Percentiles rank a stretch among this genome's conserved stretches.
phyloP scores from a whole-genome alignment of 495 filamentous ascomycete species.

The Aspergillus taichungensis region DNA sequence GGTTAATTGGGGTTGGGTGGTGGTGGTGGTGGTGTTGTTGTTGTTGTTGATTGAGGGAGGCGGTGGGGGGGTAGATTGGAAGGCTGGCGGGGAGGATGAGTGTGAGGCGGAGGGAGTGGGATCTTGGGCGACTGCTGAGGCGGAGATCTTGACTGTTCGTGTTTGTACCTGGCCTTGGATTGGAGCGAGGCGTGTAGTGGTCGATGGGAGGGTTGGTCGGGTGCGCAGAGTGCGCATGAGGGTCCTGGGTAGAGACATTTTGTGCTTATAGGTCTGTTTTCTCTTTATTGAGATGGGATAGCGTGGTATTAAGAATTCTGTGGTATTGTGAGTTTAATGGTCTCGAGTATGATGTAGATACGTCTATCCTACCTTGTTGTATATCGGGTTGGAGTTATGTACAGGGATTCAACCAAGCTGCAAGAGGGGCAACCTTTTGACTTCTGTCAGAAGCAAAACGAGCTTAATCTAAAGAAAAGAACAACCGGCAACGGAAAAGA shows the following conservation, averaged over 20 bases:
- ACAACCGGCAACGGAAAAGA: not conserved
- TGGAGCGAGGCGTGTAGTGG: not conserved
- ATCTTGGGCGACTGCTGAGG: constrained; percentile 4
- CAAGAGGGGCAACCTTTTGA: no score
- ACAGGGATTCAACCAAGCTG: no score
- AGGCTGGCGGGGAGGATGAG: constrained; percentile 1
- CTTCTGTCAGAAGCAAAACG: not conserved
- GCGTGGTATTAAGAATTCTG: no score
- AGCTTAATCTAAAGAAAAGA: not conserved
- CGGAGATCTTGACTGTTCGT: constrained; percentile 8
- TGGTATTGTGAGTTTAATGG: no score
- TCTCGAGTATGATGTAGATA: no score
- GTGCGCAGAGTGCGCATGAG: not conserved
- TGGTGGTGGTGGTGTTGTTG: not conserved
- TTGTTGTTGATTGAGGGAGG: no score
- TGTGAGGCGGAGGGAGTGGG: not conserved
- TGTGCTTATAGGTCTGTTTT: not conserved
- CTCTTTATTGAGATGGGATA: not conserved
- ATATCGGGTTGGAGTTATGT: no score
- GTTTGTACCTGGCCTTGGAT: not conserved
- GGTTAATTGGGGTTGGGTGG: not conserved
- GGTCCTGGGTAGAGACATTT: constrained; percentile 1
- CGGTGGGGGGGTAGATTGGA: not conserved
- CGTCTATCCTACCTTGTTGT: no score
- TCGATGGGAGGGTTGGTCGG: not conserved